Conservation (phyloP, 768 basidiomycete genomes). For the Daedaleopsis sinensis region DNA sequence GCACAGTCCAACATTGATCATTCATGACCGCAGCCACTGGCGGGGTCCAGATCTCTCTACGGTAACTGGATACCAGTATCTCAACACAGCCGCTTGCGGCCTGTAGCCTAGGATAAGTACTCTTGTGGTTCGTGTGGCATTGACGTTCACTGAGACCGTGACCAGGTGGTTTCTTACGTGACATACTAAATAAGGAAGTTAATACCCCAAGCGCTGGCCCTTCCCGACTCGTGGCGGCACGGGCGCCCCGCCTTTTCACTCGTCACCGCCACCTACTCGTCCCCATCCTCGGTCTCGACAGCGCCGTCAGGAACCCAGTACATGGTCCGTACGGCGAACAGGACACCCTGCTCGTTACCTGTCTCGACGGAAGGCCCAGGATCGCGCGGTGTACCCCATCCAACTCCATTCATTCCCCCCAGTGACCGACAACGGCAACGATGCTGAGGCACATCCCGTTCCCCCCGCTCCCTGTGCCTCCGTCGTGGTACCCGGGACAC, state of each 20-base stretch:
- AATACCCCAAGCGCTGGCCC: neutral
- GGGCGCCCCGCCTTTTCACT: slow-evolving; percentile 2
- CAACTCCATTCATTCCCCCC: neutral
- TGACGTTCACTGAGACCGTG: too few species aligned
- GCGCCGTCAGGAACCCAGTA: neutral
- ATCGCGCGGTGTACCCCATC: neutral
- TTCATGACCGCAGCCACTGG: too few species aligned
- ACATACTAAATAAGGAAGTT: neutral
- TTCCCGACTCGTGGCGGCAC: too few species aligned
- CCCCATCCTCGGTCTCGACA: neutral
- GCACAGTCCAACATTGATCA: too few species aligned
- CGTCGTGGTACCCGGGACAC: slow-evolving; percentile 96
- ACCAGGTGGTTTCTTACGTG: neutral
- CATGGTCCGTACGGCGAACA: neutral
- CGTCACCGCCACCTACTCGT: slow-evolving; percentile 5
- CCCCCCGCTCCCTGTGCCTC: slow-evolving; percentile 64
- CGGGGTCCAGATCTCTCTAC: too few species aligned
- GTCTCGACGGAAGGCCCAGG: neutral
- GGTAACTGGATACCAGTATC: too few species aligned
- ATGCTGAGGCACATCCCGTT: slow-evolving; percentile 42
- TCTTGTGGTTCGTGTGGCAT: too few species aligned
- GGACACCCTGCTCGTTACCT: neutral
- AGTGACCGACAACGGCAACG: neutral
- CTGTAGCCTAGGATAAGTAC: too few species aligned
- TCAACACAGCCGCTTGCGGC: too few species aligned